Evolutionary conservation across 139 green algal genomes (phyloP), one percentile per base, ranked within the genome.

Genomic region (Choricystis sp.): DNA sequence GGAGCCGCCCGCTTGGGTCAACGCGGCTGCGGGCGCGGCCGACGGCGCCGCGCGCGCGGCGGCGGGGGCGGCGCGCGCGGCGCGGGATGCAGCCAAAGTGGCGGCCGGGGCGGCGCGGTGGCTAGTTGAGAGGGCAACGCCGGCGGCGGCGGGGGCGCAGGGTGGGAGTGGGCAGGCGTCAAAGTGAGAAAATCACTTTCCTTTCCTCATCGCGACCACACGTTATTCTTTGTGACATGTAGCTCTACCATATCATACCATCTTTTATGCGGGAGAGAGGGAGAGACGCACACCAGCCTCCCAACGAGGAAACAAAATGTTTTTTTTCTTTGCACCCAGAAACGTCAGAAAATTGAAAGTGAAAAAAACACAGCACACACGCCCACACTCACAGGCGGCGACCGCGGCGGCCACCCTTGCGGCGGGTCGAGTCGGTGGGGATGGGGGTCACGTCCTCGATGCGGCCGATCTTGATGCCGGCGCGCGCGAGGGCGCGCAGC

Each of bases 371-470:
- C 40, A 52, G 9, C 40, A 52, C 9, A 9, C 9, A 16, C 40
- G 40, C 40, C 9, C 40, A 52, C 27, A 16, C 56, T 65, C 81
- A 97, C 83, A 96, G 74, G 57, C 91, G 86, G 64, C 92, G 85
- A 84, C 92, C 91, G 60, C 92, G 85, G 76, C 92, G 90, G 73
- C 92, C 92, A 84, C 92, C 92, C 84, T 98, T 98, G 29, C 90
- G 77, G 69, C 92, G 81, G 60, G 92, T 98, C 76, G 72, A 85
- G 79, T 99, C 93, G 52, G 90, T 96, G 61, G 93, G 93, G 75
- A 96, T 96, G 69, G 93, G 93, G n/a, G 93, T 99, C 40, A 99
- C 93, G 74, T 98, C 92, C 86, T 99, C 92, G 69, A 99, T 99
- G 69, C 94, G 85, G 40, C 94, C 94, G 72, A 99, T 98, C 81